Evolutionary conservation across 2,329 filamentous ascomycete genomes (phyloP).

Genomic region (Botrytis paeoniae): DNA sequence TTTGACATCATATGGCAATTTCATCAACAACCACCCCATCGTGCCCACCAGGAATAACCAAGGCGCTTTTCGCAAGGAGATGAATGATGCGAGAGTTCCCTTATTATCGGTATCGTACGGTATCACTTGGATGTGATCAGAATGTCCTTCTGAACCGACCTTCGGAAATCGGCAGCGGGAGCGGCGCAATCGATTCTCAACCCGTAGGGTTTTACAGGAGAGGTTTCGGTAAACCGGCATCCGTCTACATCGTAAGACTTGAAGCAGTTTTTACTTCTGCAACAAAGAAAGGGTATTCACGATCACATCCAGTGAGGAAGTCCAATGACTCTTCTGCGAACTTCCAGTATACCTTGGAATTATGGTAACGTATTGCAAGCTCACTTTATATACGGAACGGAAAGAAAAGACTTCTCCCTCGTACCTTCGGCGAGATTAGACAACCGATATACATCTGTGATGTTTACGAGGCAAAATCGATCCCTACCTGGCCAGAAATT

Average conservation of each 20-base stretch:
- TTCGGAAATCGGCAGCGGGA: neutral
- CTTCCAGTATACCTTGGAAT: neutral
- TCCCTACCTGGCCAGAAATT: neutral
- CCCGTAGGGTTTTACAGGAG: neutral
- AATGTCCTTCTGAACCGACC: neutral
- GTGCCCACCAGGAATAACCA: neutral
- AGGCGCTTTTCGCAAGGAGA: neutral
- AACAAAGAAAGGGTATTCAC: neutral
- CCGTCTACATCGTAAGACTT: neutral
- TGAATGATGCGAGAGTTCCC: neutral
- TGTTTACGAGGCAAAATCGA: neutral
- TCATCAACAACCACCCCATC: neutral
- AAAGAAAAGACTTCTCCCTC: neutral
- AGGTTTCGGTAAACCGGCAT: neutral
- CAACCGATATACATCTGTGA: neutral
- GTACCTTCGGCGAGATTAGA: neutral
- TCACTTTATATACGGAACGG: neutral
- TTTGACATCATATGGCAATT: neutral
- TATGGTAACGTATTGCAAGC: neutral
- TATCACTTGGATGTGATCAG: neutral
- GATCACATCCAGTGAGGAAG: neutral
- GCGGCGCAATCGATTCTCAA: slow-evolving; percentile 1
- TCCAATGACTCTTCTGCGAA: neutral
- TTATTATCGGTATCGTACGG: neutral
- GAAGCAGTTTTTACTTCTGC: neutral